Conservation (phyloP, 169 alveolate genomes). For the Plasmodium adleri region DNA sequence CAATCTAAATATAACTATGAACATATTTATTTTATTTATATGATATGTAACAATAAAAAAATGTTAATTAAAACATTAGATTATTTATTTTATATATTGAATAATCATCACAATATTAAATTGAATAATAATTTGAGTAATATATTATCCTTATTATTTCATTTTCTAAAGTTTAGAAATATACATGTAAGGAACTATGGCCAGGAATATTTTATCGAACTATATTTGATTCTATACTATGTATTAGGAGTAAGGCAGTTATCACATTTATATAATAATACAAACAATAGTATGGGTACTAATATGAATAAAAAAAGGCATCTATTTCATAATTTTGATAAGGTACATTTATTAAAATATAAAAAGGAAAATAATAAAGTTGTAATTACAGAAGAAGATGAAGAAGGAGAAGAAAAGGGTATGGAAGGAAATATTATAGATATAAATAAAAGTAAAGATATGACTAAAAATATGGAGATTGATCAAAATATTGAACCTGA, state of each 20-base stretch:
- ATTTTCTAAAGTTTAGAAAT: slow-evolving; percentile 56
- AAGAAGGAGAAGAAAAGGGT: neutral
- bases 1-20: slow-evolving; percentile 68
- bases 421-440: no score
- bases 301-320: neutral
- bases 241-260: slow-evolving; percentile 64
- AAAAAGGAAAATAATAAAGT: slow-evolving; percentile 4
- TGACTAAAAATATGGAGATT: no score
- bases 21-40: slow-evolving; percentile 58
- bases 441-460: no score
- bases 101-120: slow-evolving; percentile 19
- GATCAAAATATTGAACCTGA: neutral
- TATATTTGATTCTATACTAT: slow-evolving; percentile 47
- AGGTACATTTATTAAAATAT: neutral
- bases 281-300: neutral
- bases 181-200: slow-evolving; percentile 28
- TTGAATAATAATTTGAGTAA: slow-evolving; percentile 55
- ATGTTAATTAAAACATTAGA: slow-evolving; percentile 49
- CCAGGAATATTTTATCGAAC: slow-evolving; percentile 32
- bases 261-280: slow-evolving; percentile 14
- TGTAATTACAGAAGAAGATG: neutral
- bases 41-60: slow-evolving; percentile 72
- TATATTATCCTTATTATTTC: slow-evolving; percentile 61
- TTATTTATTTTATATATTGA: slow-evolving; percentile 52
- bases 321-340: neutral